A percentile compares a stretch with the other conserved stretches of the same genome.
These are phyloP conservation scores for Scleromitrula shiraiana DNA, from an alignment of 2,329 filamentous ascomycete genomes.

Conservation along the genomic window DNA sequence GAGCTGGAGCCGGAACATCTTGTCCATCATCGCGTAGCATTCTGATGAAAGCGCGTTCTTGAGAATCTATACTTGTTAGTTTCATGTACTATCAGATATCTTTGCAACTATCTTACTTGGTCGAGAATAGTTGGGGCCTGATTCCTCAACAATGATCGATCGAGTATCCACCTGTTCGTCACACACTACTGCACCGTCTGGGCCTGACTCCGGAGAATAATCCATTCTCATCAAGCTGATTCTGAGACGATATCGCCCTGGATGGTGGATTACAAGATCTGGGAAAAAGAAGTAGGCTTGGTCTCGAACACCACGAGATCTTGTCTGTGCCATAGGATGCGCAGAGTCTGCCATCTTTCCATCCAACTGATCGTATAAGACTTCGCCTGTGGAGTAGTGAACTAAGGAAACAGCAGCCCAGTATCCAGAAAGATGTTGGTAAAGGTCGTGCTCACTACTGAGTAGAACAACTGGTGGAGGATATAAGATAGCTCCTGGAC, in stretches of 20 bases:
- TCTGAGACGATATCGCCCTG: slow-evolving; percentile 25
- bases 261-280: slow-evolving; percentile 22
- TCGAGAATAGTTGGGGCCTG: slow-evolving; percentile 13
- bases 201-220: slow-evolving; percentile 17
- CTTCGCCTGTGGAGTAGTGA: slow-evolving; percentile 20
- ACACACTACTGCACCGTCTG: slow-evolving; percentile 19
- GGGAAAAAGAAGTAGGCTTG: slow-evolving; percentile 28
- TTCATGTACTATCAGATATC: not conserved
- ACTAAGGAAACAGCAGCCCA: slow-evolving; percentile 26
- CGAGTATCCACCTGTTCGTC: slow-evolving; percentile 24
- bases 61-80: slow-evolving; percentile 20
- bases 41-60: slow-evolving; percentile 23
- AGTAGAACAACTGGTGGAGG: slow-evolving; percentile 24
- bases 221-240: slow-evolving; percentile 27
- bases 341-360: slow-evolving; percentile 25
- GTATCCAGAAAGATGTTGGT: slow-evolving; percentile 22
- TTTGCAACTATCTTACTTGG: slow-evolving; percentile 19
- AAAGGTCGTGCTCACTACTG: slow-evolving; percentile 21
- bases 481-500: slow-evolving; percentile 21
- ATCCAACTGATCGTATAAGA: slow-evolving; percentile 21
- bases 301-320: slow-evolving; percentile 13
- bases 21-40: slow-evolving; percentile 25
- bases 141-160: slow-evolving; percentile 22
- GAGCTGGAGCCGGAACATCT: slow-evolving; percentile 11
- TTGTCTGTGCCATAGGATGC: slow-evolving; percentile 20